phyloP scores from a whole-genome alignment of 2,329 filamentous ascomycete genomes.

The Sporothrix mexicana region DNA sequence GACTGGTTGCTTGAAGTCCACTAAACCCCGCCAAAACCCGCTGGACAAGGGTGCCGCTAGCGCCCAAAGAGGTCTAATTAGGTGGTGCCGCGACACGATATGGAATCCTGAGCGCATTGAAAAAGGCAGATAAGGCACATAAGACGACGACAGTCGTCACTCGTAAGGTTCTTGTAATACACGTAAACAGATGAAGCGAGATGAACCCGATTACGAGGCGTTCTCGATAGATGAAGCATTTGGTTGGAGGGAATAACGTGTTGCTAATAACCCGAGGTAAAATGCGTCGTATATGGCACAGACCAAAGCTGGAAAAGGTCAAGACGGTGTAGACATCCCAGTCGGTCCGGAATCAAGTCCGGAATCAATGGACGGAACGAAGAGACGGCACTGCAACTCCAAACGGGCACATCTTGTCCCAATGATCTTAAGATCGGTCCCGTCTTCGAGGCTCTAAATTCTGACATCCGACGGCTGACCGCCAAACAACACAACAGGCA shows the following conservation, averaged over 20 bases:
- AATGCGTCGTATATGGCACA: too few species aligned
- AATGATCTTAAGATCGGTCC: not conserved
- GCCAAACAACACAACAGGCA: not conserved
- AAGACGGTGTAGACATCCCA: not conserved
- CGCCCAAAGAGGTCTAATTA: not conserved
- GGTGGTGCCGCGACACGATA: slow-evolving; percentile 9
- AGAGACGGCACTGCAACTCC: too few species aligned
- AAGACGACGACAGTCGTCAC: too few species aligned
- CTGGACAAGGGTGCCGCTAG: not conserved
- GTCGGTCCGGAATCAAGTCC: not conserved
- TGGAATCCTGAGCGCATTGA: not conserved
- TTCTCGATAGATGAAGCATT: not conserved
- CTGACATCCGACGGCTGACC: not conserved
- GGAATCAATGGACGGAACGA: not conserved
- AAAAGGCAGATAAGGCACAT: too few species aligned
- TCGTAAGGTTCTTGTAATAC: not conserved
- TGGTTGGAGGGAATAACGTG: not conserved
- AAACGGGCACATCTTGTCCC: too few species aligned
- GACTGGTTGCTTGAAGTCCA: not conserved
- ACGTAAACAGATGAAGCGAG: not conserved
- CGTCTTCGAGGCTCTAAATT: too few species aligned
- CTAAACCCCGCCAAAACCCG: slow-evolving; percentile 14
- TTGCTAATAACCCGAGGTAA: not conserved
- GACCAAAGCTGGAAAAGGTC: too few species aligned
- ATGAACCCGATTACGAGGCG: not conserved